A percentile compares a stretch with the other conserved stretches of the same genome.
phyloP scores from a whole-genome alignment of 2,329 filamentous ascomycete genomes.

The Dothistroma septosporum region DNA sequence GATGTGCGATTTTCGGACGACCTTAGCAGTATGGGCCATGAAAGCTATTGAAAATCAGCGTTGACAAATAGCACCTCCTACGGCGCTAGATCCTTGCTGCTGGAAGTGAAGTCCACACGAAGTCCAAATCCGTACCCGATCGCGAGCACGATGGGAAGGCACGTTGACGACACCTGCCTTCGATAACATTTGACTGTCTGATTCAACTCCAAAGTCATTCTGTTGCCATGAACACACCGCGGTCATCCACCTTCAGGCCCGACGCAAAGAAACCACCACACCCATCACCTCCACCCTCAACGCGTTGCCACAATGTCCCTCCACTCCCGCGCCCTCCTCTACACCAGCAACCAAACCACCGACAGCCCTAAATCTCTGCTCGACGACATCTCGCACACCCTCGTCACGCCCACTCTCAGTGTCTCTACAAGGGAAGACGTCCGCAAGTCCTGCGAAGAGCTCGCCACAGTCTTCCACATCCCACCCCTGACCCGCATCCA shows the following conservation, averaged over 20 bases:
- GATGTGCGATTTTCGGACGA: not conserved
- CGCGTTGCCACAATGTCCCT: not conserved
- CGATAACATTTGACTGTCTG: not conserved
- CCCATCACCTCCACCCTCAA: not conserved
- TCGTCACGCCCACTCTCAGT: not conserved
- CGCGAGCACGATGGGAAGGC: not conserved
- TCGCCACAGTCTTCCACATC: not conserved
- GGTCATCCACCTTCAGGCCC: not conserved
- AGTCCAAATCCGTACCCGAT: not conserved
- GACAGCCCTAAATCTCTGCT: not conserved
- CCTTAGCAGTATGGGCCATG: not conserved
- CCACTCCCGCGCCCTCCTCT: not conserved
- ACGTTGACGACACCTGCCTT: not conserved
- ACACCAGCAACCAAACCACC: not conserved
- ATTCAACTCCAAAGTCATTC: not conserved
- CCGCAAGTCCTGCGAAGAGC: not conserved
- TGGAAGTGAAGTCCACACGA: not conserved
- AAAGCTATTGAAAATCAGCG: not conserved
- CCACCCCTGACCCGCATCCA: not conserved
- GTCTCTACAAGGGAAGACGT: not conserved
- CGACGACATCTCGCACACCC: not conserved
- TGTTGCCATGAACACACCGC: too few species aligned
- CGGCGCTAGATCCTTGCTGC: not conserved
- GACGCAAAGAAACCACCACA: not conserved
- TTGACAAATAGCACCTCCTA: not conserved